phyloP scores from a whole-genome alignment of 441 rosid genomes.

The Syzygium syzygioides region DNA sequence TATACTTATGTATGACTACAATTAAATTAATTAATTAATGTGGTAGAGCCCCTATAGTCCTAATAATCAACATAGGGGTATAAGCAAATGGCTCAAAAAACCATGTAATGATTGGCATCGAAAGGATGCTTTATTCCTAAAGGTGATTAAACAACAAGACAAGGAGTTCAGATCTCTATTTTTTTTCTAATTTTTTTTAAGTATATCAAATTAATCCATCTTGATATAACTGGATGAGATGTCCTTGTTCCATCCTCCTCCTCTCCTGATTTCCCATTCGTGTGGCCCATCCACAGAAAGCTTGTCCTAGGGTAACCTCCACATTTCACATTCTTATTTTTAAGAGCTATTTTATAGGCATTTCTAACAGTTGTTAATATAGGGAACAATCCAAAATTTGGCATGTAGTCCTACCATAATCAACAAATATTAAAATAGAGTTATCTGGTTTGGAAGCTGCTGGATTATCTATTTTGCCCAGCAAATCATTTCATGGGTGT shows the following conservation, averaged over 20 bases:
- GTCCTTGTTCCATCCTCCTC: constrained; percentile 4
- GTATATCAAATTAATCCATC: neutral
- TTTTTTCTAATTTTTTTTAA: neutral
- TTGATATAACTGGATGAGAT: constrained; percentile 22
- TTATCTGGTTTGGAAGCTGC: neutral
- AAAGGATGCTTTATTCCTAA: constrained; percentile 30
- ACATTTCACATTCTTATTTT: neutral
- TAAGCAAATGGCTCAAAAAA: neutral
- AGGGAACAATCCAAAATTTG: neutral
- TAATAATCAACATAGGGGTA: neutral
- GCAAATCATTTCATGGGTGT: neutral
- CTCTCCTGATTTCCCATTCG: neutral
- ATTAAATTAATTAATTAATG: neutral
- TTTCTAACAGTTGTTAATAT: neutral
- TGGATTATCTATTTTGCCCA: neutral
- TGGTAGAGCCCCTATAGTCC: neutral
- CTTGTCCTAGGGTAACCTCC: neutral
- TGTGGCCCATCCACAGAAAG: neutral
- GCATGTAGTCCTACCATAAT: neutral
- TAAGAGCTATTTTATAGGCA: neutral
- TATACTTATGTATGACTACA: neutral
- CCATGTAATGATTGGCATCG: constrained; percentile 25
- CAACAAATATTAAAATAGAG: neutral
- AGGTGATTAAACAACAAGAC: constrained; percentile 34
- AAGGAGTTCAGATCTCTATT: constrained; percentile 17